phyloP scores from a whole-genome alignment of 768 basidiomycete genomes.

The Rhizopogon sp. region DNA sequence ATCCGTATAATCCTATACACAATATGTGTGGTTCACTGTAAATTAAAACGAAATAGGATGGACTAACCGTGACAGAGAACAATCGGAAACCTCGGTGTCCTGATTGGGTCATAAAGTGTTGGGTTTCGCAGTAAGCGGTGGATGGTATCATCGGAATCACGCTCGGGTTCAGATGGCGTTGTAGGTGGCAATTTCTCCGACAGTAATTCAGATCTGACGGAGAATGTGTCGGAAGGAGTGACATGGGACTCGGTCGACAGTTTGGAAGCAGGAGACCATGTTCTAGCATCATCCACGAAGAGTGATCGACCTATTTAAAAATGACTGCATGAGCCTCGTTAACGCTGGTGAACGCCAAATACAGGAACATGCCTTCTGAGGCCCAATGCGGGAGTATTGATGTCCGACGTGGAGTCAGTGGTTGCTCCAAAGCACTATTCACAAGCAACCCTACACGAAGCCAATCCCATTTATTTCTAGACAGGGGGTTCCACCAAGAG shows the following conservation, averaged over 20 bases:
- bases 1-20: conserved; percentile 81
- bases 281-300: not conserved
- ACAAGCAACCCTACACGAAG: not conserved
- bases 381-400: not conserved
- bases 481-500: not conserved
- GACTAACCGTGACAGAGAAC: conserved; percentile 91
- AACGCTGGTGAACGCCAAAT: not conserved
- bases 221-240: not conserved
- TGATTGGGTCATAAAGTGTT: conserved; percentile 68
- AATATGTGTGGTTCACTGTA: not conserved
- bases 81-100: conserved; percentile 82
- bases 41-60: conserved; percentile 1
- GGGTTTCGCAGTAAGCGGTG: conserved; percentile 75
- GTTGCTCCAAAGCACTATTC: not conserved
- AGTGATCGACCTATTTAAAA: not conserved
- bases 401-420: not conserved
- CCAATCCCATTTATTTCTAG: conserved; percentile 1
- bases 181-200: not conserved
- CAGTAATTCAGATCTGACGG: not conserved
- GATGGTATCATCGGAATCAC: conserved; percentile 39
- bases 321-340: not conserved
- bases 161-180: conserved; percentile 15
- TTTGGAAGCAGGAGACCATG: not conserved
- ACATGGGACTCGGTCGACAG: not conserved
- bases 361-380: not conserved